phyloP scores from a whole-genome alignment of 352 stramenopile genomes.

The Phytophthora rubi region DNA sequence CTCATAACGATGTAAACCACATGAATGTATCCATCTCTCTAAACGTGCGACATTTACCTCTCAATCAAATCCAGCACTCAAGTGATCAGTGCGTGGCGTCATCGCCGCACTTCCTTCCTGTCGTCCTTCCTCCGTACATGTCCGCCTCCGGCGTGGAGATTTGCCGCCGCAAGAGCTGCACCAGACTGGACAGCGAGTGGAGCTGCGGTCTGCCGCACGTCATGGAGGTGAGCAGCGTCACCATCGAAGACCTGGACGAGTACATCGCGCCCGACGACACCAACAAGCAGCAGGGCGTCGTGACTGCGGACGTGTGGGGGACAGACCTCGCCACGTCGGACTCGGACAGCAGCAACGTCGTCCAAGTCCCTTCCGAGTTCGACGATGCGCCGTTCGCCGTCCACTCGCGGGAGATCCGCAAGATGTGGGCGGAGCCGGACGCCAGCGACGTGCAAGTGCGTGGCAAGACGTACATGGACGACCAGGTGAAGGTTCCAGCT shows the following conservation, averaged over 20 bases:
- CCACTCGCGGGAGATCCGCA: slow-evolving; percentile 45
- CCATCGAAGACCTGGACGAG: slow-evolving; percentile 42
- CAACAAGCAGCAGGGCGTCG: slow-evolving; percentile 22
- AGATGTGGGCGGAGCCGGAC: slow-evolving; percentile 71
- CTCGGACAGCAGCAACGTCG: slow-evolving; percentile 2
- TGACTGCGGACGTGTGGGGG: slow-evolving; percentile 25
- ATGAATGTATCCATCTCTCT: slow-evolving; percentile 16
- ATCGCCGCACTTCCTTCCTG: slow-evolving; percentile 1
- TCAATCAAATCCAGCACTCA: neutral
- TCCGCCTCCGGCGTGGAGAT: slow-evolving; percentile 25
- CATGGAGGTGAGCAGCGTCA: slow-evolving; percentile 42
- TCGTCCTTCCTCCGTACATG: slow-evolving; percentile 12
- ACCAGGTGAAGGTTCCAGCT: slow-evolving; percentile 59
- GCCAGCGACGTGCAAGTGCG: slow-evolving; percentile 59
- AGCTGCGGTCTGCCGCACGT: slow-evolving; percentile 34
- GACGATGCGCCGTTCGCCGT: slow-evolving; percentile 44
- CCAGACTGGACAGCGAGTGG: slow-evolving; percentile 38
- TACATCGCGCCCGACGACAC: slow-evolving; percentile 26
- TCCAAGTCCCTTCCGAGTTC: slow-evolving; percentile 26
- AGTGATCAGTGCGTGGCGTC: slow-evolving; percentile 11
- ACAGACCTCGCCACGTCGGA: slow-evolving; percentile 22
- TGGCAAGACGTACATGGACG: slow-evolving; percentile 58
- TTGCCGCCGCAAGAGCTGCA: slow-evolving; percentile 42
- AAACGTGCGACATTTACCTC: slow-evolving; percentile 9
- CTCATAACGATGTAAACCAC: slow-evolving; percentile 20